Evolutionary conservation across 1,139 yeast species (phyloP).

Genomic region (Yamadazyma triangularis): DNA sequence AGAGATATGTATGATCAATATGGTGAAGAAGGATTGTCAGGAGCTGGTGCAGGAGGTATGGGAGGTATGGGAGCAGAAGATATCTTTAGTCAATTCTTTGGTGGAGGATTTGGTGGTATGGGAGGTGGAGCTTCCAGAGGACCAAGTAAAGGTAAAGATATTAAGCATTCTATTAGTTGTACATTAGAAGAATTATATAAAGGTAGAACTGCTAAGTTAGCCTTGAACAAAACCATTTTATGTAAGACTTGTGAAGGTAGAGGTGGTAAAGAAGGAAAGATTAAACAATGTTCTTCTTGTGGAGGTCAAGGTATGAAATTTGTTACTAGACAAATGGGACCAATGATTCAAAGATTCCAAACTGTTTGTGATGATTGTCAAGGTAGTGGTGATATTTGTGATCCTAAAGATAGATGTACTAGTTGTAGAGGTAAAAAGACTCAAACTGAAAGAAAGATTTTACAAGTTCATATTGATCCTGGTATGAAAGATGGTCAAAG

Average conservation of each 20-base stretch:
- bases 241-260: constrained; percentile 90
- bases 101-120: constrained; percentile 51
- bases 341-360: constrained; percentile 97
- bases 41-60: constrained; percentile 69
- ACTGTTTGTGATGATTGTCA: constrained; percentile 89
- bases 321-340: constrained; percentile 98
- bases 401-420: constrained; percentile 86
- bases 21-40: constrained; percentile 88
- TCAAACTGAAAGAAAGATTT: constrained; percentile 79
- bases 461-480: constrained; percentile 92
- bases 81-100: constrained; percentile 90
- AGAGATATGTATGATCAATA: constrained; percentile 84
- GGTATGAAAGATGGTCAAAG: constrained; percentile 97
- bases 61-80: constrained; percentile 84
- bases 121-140: constrained; percentile 74
- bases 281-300: constrained; percentile 83
- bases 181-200: constrained; percentile 90
- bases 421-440: constrained; percentile 88
- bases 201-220: constrained; percentile 92
- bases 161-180: constrained; percentile 81
- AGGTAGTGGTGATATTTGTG: constrained; percentile 88
- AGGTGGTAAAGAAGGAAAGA: constrained; percentile 93
- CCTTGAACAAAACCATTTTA: constrained; percentile 84
- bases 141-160: constrained; percentile 85
- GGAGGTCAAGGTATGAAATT: constrained; percentile 88